phyloP scores from a whole-genome alignment of 1,139 yeast species.

The Diutina scorzettiae region DNA sequence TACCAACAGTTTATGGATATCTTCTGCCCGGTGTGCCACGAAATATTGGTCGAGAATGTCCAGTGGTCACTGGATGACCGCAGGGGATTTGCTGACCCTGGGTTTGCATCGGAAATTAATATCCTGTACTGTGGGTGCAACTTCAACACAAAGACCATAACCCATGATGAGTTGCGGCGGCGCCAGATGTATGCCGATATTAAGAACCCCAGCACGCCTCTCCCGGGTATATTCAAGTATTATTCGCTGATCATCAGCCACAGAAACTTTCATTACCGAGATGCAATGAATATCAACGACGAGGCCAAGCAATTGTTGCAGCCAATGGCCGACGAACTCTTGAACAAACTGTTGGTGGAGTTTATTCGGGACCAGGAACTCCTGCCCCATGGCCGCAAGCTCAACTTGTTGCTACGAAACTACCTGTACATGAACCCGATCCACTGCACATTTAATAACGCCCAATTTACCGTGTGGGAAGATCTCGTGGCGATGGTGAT shows the following conservation, averaged over 20 bases:
- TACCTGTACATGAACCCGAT: slow-evolving; percentile 14
- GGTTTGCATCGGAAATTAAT: slow-evolving; percentile 9
- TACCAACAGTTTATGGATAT: slow-evolving; percentile 6
- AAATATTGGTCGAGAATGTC: slow-evolving; percentile 8
- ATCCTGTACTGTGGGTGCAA: slow-evolving; percentile 7
- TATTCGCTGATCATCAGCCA: slow-evolving; percentile 8
- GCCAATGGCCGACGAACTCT: neutral
- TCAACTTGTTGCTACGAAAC: slow-evolving; percentile 8
- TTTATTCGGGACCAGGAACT: neutral
- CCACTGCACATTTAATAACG: slow-evolving; percentile 12
- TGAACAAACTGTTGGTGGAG: neutral
- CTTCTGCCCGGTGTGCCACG: slow-evolving; percentile 14
- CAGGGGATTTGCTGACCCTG: slow-evolving; percentile 16
- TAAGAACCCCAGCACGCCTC: slow-evolving; percentile 7
- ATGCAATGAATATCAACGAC: neutral
- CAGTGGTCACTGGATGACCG: slow-evolving; percentile 11
- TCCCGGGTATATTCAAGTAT: slow-evolving; percentile 11
- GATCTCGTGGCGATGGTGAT: slow-evolving; percentile 22
- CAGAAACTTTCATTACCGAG: neutral
- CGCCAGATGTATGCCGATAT: slow-evolving; percentile 16
- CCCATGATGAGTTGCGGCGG: slow-evolving; percentile 14
- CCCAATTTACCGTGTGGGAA: slow-evolving; percentile 13
- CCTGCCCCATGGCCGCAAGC: neutral
- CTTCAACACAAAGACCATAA: slow-evolving; percentile 8
- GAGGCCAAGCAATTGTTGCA: neutral